These are phyloP conservation scores for Debaryomycetaceae sp. DNA, from an alignment of 1,139 yeast genomes.

Conservation along the genomic window DNA sequence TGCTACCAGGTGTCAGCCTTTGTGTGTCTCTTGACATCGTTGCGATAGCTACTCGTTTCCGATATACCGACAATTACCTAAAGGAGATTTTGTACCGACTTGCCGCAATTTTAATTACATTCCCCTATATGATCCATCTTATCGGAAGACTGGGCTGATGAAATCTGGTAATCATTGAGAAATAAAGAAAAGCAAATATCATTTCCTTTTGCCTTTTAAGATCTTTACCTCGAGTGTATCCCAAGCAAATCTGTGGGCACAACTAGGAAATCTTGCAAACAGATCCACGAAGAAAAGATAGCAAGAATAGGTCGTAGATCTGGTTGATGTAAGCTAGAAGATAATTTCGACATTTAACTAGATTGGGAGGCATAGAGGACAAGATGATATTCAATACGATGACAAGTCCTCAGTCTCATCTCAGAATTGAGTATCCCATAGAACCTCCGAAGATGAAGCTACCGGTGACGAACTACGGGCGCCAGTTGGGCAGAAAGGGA, in stretches of 20 bases:
- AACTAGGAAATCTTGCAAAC: background rate
- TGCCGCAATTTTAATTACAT: background rate
- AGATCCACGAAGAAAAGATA: background rate
- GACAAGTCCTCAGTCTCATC: background rate
- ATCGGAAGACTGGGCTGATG: background rate
- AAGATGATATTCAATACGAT: conserved; percentile 1
- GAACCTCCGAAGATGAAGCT: conserved; percentile 1
- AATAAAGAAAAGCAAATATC: no score
- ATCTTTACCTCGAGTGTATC: no score
- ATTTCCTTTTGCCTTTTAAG: no score
- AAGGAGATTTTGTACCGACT: background rate
- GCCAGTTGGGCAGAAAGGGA: background rate
- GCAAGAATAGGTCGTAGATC: background rate
- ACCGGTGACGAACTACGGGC: conserved; percentile 3
- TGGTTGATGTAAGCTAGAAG: background rate
- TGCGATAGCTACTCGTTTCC: background rate
- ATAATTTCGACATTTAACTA: no score
- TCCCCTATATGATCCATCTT: background rate
- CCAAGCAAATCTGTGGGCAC: no score
- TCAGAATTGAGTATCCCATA: conserved; percentile 2
- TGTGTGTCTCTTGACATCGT: background rate
- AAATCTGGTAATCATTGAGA: background rate
- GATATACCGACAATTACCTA: background rate
- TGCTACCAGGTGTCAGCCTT: no score
- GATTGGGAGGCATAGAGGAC: background rate